These are phyloP conservation scores for Globisporangium nunn DNA, from an alignment of 352 stramenopile genomes.

Conservation along the genomic window DNA sequence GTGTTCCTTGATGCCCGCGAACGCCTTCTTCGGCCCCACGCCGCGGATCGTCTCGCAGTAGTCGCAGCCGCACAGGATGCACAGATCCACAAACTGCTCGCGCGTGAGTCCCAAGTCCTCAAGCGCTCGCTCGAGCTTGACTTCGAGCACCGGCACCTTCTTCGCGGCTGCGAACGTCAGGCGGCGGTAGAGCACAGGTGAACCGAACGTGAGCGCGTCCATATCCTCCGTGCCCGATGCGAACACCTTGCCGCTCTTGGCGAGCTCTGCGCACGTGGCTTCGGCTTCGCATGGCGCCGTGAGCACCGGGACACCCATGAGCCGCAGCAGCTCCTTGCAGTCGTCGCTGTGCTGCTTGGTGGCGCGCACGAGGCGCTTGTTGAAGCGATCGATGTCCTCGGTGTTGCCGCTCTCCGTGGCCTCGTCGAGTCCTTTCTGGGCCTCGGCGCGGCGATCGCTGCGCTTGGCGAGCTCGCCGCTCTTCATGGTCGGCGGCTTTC, in stretches of 20 bases:
- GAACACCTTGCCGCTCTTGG: slow-evolving; percentile 91
- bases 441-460: slow-evolving; percentile 81
- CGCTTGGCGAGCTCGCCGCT: slow-evolving; percentile 94
- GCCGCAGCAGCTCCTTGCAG: slow-evolving; percentile 86
- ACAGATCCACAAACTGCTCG: slow-evolving; percentile 97
- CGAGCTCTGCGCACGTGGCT: slow-evolving; percentile 94
- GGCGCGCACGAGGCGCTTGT: slow-evolving; percentile 88
- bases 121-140: slow-evolving; percentile 88
- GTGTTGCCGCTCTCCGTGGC: slow-evolving; percentile 81
- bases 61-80: slow-evolving; percentile 98
- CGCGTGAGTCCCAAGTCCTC: slow-evolving; percentile 91
- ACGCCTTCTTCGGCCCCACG: slow-evolving; percentile 97
- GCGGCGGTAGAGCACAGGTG: slow-evolving; percentile 92
- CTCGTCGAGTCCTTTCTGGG: slow-evolving; percentile 80
- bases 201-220: slow-evolving; percentile 97
- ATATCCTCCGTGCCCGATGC: slow-evolving; percentile 98
- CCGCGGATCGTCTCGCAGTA: slow-evolving; percentile 97
- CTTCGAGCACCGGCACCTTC: slow-evolving; percentile 89
- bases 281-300: slow-evolving; percentile 97
- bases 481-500: slow-evolving; percentile 98
- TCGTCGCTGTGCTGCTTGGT: slow-evolving; percentile 91
- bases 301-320: slow-evolving; percentile 97
- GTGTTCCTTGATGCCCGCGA: slow-evolving; percentile 96
- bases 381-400: slow-evolving; percentile 93
- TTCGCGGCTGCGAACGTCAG: slow-evolving; percentile 85